phyloP scores from a whole-genome alignment of 805 yeast species.

The Wickerhamiella australiensis region DNA sequence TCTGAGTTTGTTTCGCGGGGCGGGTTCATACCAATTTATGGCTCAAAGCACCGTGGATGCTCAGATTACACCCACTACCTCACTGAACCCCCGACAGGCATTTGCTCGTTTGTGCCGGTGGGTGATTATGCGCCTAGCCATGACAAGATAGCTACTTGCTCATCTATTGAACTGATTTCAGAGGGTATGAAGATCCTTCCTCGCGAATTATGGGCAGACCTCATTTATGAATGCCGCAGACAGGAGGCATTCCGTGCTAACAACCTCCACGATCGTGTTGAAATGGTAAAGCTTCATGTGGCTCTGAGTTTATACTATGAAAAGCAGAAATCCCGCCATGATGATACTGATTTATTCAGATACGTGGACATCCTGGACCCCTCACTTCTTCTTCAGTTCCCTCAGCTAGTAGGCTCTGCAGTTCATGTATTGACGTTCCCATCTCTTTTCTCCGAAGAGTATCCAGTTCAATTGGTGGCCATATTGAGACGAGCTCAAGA shows the following conservation, averaged over 20 bases:
- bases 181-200: neutral
- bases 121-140: neutral
- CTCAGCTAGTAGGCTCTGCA: neutral
- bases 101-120: neutral
- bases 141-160: neutral
- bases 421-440: neutral
- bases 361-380: neutral
- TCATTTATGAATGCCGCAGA: constrained; percentile 1
- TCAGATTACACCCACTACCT: neutral
- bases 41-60: neutral
- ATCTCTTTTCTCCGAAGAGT: neutral
- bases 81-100: neutral
- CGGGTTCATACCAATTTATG: neutral
- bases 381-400: neutral
- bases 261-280: neutral
- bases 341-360: neutral
- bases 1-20: neutral
- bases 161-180: neutral
- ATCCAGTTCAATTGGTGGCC: neutral
- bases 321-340: neutral
- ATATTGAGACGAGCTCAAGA: neutral
- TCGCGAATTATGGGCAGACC: neutral
- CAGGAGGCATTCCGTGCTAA: neutral
- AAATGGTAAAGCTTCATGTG: neutral
- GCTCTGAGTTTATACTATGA: neutral